These are phyloP conservation scores for Hippophae gyantsensis DNA, from an alignment of 306 rosid species.

Conservation along the genomic window DNA sequence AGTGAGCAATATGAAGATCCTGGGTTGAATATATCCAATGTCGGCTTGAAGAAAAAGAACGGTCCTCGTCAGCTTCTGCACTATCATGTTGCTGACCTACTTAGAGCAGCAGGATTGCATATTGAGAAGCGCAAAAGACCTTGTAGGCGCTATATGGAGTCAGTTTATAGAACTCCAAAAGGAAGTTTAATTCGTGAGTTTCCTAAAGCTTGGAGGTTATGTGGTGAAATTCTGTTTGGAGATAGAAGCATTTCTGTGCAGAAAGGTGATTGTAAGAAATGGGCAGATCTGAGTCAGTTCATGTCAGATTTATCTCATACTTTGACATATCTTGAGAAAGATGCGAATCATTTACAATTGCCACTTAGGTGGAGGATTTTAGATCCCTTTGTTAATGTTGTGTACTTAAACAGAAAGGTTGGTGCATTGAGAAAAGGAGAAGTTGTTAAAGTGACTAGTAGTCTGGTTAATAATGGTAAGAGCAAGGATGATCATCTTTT, in stretches of 20 bases:
- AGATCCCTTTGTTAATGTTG: constrained; percentile 74
- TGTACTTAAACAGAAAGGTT: constrained; percentile 61
- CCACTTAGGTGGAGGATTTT: constrained; percentile 66
- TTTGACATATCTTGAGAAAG: constrained; percentile 46
- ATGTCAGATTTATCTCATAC: constrained; percentile 64
- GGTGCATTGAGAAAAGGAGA: constrained; percentile 81
- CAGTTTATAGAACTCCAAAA: constrained; percentile 66
- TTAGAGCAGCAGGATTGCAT: constrained; percentile 65
- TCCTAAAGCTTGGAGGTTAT: constrained; percentile 76
- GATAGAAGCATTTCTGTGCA: constrained; percentile 27
- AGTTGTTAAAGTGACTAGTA: constrained; percentile 47
- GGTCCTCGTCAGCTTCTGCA: constrained; percentile 66
- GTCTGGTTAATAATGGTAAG: constrained; percentile 24
- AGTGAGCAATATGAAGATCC: constrained; percentile 26
- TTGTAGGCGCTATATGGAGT: constrained; percentile 49
- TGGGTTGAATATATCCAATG: constrained; percentile 29
- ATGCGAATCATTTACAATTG: constrained; percentile 38
- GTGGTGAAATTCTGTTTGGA: constrained; percentile 62
- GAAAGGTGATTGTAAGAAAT: constrained; percentile 40
- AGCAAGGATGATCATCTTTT: constrained; percentile 22
- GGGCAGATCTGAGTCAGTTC: constrained; percentile 62
- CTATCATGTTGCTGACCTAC: constrained; percentile 40
- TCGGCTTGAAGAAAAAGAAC: constrained; percentile 27
- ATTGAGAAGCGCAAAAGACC: constrained; percentile 73
- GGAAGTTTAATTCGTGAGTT: constrained; percentile 71